Evolutionary conservation across 2,329 filamentous ascomycete species (phyloP), one percentile per base, ranked within the genome.

Genomic region (Scedosporium apiospermum): DNA sequence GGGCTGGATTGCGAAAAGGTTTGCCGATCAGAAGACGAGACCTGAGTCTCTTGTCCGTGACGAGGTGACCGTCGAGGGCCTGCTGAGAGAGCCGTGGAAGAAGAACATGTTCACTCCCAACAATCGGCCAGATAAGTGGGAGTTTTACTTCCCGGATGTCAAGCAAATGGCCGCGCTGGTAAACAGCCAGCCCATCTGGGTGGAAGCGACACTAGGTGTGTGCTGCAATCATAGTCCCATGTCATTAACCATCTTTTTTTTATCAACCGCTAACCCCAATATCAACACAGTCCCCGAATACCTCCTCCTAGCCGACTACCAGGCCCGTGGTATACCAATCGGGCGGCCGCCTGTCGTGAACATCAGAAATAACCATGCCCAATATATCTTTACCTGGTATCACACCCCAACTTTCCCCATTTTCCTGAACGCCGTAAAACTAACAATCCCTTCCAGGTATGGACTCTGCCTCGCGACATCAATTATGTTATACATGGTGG

Each of bases 361-460:
- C 73, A 78, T 99, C 71, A 85, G 91, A 73, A 99, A 99, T 73
- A 98, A 96, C 76, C 95, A 99, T 76, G 87, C 91, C 66, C 95
- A 98, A 80, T 99, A 99, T 76, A 99, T 99, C 68, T 95, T 97
- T 75, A 99, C 95, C 67, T 99, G 95, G 95, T 98, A 85, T 71
- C 87, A 76, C 49, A 55, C 38, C 44, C 41, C 44, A 41, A 41
- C 62, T 42, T 46, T 30, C 41, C 7, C 27, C 51, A 18, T 9
- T 4, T 41, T 16, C 44, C 57, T n/a, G 16, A 58, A 60, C 27
- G 30, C 46, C 57, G 9, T 58, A 55, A 42, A 60, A 53, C n/a
- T 55, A 59, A 63, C 27, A 30, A 30, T 27, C 38, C 53, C 49
- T 18, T 62, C 49, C 67, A 96, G 92, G 92, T 97, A 96, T 72